phyloP scores from a whole-genome alignment of 371 early-diverging fungal genomes.

The Actinomortierella ambigua region DNA sequence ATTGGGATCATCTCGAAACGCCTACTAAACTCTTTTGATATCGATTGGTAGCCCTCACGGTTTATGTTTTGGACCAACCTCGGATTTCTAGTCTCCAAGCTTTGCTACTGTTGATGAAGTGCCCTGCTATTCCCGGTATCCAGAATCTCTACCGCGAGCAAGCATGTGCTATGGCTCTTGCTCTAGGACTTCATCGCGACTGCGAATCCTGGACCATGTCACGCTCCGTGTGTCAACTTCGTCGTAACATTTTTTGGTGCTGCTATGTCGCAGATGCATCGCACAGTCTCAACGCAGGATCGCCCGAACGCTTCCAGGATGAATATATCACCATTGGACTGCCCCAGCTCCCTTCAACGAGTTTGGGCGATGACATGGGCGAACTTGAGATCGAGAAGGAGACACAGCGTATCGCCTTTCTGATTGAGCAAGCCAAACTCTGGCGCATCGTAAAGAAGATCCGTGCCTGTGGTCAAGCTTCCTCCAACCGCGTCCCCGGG shows the following conservation, averaged over 20 bases:
- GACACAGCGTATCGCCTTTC: conserved; percentile 33
- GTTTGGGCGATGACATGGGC: conserved; percentile 33
- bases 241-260: conserved; percentile 46
- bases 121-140: conserved; percentile 41
- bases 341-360: conserved; percentile 25
- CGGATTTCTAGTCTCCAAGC: conserved; percentile 37
- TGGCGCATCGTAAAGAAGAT: conserved; percentile 48
- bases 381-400: conserved; percentile 41
- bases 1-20: too few relatives aligned
- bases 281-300: conserved; percentile 35
- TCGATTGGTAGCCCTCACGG: conserved; percentile 20
- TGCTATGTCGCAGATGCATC: conserved; percentile 45
- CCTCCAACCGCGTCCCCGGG: conserved; percentile 11
- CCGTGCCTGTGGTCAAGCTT: conserved; percentile 43
- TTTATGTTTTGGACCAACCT: conserved; percentile 37
- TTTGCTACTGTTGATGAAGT: conserved; percentile 39
- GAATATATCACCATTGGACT: conserved; percentile 40
- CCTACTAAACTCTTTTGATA: neutral
- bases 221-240: conserved; percentile 41
- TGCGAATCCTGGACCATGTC: conserved; percentile 42
- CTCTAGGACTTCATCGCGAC: conserved; percentile 45
- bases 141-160: conserved; percentile 46
- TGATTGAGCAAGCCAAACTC: conserved; percentile 44
- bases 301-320: conserved; percentile 40
- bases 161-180: conserved; percentile 44